A percentile compares a stretch with the other conserved stretches of the same genome.
phyloP scores from a whole-genome alignment of 2,329 filamentous ascomycete species.

The Plectosphaerella sp. region DNA sequence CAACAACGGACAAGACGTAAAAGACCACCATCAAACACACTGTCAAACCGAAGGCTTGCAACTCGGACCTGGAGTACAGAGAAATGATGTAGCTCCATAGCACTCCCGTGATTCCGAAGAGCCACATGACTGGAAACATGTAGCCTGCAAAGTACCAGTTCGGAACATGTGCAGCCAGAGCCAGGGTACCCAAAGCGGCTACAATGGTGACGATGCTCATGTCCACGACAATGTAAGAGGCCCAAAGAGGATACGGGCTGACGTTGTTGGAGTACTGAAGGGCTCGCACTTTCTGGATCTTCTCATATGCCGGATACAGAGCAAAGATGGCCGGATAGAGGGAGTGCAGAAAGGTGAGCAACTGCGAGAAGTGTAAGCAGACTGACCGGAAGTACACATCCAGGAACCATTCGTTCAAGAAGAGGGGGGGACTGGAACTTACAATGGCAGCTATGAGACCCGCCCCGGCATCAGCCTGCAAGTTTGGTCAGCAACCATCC shows the following conservation, averaged over 20 bases:
- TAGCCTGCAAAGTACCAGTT: slow-evolving; percentile 57
- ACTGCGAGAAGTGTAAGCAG: neutral
- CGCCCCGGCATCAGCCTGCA: neutral
- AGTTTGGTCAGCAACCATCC: neutral
- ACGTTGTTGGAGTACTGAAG: slow-evolving; percentile 69
- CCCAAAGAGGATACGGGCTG: slow-evolving; percentile 56
- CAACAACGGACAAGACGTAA: slow-evolving; percentile 16
- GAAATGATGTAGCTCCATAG: slow-evolving; percentile 60
- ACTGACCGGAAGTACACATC: neutral
- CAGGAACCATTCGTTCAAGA: slow-evolving; percentile 10
- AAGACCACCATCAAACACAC: slow-evolving; percentile 18
- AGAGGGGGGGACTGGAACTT: slow-evolving; percentile 8
- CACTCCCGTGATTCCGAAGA: slow-evolving; percentile 59
- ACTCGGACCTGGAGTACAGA: slow-evolving; percentile 55
- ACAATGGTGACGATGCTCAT: slow-evolving; percentile 50
- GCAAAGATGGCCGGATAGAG: slow-evolving; percentile 63
- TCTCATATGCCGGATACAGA: slow-evolving; percentile 60
- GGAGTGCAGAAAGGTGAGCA: slow-evolving; percentile 34
- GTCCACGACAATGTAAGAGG: slow-evolving; percentile 61
- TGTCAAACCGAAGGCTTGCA: slow-evolving; percentile 58
- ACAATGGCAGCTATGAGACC: neutral
- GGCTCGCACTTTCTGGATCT: slow-evolving; percentile 55
- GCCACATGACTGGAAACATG: slow-evolving; percentile 57
- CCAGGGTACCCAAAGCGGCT: slow-evolving; percentile 38
- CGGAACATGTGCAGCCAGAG: slow-evolving; percentile 47